Conservation (phyloP, 345 rosid genomes). For the Euphorbia peplus region DNA sequence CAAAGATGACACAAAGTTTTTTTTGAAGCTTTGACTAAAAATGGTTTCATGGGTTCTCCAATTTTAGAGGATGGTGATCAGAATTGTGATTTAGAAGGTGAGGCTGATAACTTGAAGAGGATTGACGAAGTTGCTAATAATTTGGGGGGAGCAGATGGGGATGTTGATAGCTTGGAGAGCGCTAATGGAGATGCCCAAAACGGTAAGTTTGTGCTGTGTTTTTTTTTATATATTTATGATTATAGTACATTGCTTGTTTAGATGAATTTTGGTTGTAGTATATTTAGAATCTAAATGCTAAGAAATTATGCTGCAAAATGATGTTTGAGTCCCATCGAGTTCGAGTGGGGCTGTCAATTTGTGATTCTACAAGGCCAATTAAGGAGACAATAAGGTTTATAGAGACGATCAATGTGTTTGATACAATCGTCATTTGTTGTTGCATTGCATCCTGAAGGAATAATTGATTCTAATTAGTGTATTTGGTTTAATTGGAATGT, state of each 20-base stretch:
- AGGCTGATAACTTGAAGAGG: constrained; percentile 21
- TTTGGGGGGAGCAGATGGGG: constrained; percentile 20
- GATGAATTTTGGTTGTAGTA: background rate
- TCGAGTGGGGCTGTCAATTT: background rate
- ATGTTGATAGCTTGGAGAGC: constrained; percentile 22
- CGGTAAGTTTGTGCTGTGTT: constrained; percentile 36
- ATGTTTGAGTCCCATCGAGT: background rate
- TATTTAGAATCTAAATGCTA: background rate
- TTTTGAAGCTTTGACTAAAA: constrained; percentile 37
- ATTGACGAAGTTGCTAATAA: constrained; percentile 22
- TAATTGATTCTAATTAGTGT: no score
- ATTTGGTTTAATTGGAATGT: no score
- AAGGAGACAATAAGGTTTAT: no score
- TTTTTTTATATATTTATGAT: background rate
- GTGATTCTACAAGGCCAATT: no score
- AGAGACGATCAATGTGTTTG: no score
- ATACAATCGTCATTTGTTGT: no score
- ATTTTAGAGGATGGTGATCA: constrained; percentile 14
- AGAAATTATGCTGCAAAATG: background rate
- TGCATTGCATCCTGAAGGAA: no score
- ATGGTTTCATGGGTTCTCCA: constrained; percentile 28
- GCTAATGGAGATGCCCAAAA: constrained; percentile 20
- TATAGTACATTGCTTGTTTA: background rate
- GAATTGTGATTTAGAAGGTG: constrained; percentile 1
- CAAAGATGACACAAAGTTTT: constrained; percentile 64